Evolutionary conservation across 306 rosid genomes (phyloP).

Genomic region (Vicia faba): DNA sequence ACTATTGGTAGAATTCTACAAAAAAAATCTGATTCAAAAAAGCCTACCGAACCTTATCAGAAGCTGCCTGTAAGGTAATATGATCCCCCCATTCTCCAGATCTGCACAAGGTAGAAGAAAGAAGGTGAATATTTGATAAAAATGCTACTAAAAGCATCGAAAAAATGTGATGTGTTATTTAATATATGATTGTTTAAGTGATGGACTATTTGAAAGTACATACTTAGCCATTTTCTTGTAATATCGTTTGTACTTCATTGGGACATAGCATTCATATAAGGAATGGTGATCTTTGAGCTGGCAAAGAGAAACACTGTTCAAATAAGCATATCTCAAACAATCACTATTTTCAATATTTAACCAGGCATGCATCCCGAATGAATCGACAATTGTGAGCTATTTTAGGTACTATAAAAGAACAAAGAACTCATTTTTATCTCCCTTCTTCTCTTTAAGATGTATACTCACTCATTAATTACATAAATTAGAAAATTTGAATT

Average conservation of each 20-base stretch:
- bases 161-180: slow-evolving; percentile 17
- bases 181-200: slow-evolving; percentile 32
- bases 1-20: slow-evolving; percentile 25
- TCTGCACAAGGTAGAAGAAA: slow-evolving; percentile 51
- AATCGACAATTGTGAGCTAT: background rate
- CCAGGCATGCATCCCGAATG: slow-evolving; percentile 15
- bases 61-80: slow-evolving; percentile 93
- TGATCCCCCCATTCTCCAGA: slow-evolving; percentile 99
- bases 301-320: slow-evolving; percentile 41
- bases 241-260: slow-evolving; percentile 89
- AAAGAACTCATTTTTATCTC: slow-evolving; percentile 6
- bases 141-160: slow-evolving; percentile 30
- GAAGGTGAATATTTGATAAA: slow-evolving; percentile 33
- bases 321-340: slow-evolving; percentile 43
- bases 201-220: slow-evolving; percentile 39
- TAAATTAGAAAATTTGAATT: background rate
- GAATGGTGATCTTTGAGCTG: slow-evolving; percentile 78
- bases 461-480: slow-evolving; percentile 20
- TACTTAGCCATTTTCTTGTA: slow-evolving; percentile 88
- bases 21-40: slow-evolving; percentile 16
- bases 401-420: slow-evolving; percentile 11
- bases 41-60: slow-evolving; percentile 64
- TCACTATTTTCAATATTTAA: slow-evolving; percentile 1
- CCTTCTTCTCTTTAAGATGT: background rate
- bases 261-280: slow-evolving; percentile 83